Percentiles rank a stretch among this genome's conserved stretches.
Evolutionary conservation across 306 rosid genomes (phyloP).

Genomic region (Begonia fuchsioides): DNA sequence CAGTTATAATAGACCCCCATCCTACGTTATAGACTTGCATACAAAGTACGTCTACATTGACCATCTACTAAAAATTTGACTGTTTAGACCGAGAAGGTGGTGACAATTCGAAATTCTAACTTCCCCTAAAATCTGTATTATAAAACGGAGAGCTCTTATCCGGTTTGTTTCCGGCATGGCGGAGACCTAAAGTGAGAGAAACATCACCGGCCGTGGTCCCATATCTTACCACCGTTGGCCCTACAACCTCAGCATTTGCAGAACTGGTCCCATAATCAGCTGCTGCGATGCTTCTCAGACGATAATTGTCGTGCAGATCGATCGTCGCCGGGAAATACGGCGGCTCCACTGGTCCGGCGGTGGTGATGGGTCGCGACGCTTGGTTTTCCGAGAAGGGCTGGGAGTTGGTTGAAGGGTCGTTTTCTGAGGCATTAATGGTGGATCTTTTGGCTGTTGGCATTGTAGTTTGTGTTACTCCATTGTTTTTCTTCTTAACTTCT

Average conservation of each 20-base stretch:
- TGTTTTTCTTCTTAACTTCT: slow-evolving; percentile 12
- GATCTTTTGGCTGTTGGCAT: slow-evolving; percentile 14
- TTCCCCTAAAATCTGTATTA: slow-evolving; percentile 63
- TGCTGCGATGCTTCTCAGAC: slow-evolving; percentile 31
- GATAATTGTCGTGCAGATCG: slow-evolving; percentile 44
- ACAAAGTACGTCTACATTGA: neutral
- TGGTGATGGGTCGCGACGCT: slow-evolving; percentile 13
- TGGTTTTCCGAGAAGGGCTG: slow-evolving; percentile 57
- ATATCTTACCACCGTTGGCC: slow-evolving; percentile 61
- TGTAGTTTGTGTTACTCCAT: slow-evolving; percentile 46
- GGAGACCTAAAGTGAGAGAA: slow-evolving; percentile 65
- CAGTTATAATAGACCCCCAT: neutral
- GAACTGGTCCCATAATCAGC: slow-evolving; percentile 54
- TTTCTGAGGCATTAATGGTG: slow-evolving; percentile 26
- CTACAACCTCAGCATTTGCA: slow-evolving; percentile 24
- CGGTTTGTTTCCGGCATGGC: slow-evolving; percentile 24
- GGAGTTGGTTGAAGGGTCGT: slow-evolving; percentile 47
- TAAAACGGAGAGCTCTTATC: slow-evolving; percentile 55
- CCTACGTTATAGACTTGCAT: neutral
- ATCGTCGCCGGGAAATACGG: slow-evolving; percentile 15
- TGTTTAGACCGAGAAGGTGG: neutral
- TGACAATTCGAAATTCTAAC: slow-evolving; percentile 13
- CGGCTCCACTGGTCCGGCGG: neutral
- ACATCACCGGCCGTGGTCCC: slow-evolving; percentile 91
- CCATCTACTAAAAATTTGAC: neutral